Percentiles rank a stretch among this genome's conserved stretches.
These are phyloP conservation scores for Wickerhamomyces chambardii DNA, from an alignment of 805 yeast genomes.

Conservation along the genomic window DNA sequence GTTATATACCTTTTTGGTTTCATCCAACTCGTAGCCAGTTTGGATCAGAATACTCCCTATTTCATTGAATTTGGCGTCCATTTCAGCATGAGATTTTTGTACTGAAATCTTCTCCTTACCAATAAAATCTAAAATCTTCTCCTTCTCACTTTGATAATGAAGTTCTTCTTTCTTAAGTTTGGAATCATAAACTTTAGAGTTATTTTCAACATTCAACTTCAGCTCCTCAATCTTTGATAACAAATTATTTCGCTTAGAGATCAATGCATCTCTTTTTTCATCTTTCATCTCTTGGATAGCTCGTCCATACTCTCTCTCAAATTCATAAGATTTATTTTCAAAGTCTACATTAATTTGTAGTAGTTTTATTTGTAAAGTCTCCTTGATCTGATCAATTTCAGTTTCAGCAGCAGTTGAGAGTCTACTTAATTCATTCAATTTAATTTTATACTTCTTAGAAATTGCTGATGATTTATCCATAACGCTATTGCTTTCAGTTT, in stretches of 20 bases:
- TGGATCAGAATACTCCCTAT: too few relatives aligned
- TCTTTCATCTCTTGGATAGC: constrained; percentile 30
- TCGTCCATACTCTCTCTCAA: constrained; percentile 21
- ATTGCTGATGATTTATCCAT: constrained; percentile 13
- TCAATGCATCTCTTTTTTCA: constrained; percentile 22
- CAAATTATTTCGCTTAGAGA: constrained; percentile 19
- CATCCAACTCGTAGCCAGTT: too few relatives aligned
- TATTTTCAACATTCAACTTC: constrained; percentile 13
- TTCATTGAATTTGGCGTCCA: background rate
- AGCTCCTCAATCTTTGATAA: constrained; percentile 21
- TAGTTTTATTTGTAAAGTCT: constrained; percentile 22
- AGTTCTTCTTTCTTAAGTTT: constrained; percentile 16
- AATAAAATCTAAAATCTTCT: constrained; percentile 18
- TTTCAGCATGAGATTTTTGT: constrained; percentile 1
- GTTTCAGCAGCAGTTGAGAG: constrained; percentile 17
- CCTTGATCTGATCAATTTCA: constrained; percentile 10
- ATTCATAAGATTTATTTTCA: constrained; percentile 26
- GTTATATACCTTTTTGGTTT: background rate
- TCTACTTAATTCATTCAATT: constrained; percentile 22
- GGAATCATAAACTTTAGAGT: constrained; percentile 10
- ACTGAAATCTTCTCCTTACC: constrained; percentile 6
- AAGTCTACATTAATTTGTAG: constrained; percentile 23
- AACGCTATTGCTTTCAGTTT: constrained; percentile 24
- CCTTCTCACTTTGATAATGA: too few relatives aligned
- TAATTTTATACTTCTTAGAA: constrained; percentile 15